A percentile compares a stretch with the other conserved stretches of the same genome.
Conservation (phyloP, 495 filamentous ascomycete genomes). For the Amniculicola lignicola region DNA sequence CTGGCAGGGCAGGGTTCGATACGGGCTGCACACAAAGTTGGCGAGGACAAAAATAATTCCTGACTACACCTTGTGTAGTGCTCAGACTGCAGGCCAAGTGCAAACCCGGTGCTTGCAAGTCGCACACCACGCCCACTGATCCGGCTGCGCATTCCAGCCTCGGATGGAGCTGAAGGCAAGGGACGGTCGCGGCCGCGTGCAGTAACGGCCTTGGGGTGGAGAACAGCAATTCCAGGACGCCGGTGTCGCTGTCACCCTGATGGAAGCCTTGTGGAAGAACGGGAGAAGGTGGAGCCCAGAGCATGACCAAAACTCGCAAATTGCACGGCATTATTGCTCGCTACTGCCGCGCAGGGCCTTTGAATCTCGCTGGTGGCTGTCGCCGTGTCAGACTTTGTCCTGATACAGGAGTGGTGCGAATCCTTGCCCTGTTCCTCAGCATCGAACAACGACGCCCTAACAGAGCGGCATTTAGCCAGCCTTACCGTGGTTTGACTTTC, state of each 20-base stretch:
- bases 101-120: neutral
- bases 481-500: constrained; percentile 13
- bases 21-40: constrained; percentile 14
- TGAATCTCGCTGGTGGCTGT: constrained; percentile 23
- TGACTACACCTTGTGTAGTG: constrained; percentile 4
- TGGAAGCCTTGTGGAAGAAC: constrained; percentile 31
- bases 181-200: neutral
- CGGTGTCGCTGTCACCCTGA: neutral
- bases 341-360: neutral
- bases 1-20: constrained; percentile 7
- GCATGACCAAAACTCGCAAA: constrained; percentile 2
- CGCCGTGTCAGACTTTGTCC: constrained; percentile 19
- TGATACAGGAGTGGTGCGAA: constrained; percentile 15
- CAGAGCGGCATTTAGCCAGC: constrained; percentile 23
- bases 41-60: constrained; percentile 29
- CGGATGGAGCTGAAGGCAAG: too few species aligned
- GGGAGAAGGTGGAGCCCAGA: constrained; percentile 27
- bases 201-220: neutral
- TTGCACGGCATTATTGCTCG: constrained; percentile 6
- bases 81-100: constrained; percentile 12
- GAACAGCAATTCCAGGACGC: constrained; percentile 12
- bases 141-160: too few species aligned
- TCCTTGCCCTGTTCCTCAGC: constrained; percentile 33
- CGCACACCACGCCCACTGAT: neutral
- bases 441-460: constrained; percentile 2